Base-by-base conservation (phyloP, 768 basidiomycete species). In the Suillus decipiens region DNA sequence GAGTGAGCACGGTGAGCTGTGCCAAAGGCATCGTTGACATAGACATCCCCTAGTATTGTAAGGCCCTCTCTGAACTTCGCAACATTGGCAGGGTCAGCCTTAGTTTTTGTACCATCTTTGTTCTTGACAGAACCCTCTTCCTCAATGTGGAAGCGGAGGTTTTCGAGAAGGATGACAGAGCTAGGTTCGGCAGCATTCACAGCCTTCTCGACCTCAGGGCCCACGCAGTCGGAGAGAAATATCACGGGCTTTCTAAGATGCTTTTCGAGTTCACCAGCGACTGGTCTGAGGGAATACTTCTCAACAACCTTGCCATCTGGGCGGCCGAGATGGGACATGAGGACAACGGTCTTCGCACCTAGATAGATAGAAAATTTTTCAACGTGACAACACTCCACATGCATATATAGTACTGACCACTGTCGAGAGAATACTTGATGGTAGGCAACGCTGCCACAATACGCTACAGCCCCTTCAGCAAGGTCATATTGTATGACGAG, bases 1-100 rank as follows among this genome's bases (percentile, higher is more conserved):
- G 96, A 98, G 77, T 99, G 96, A 10, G 95, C 95, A 68, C 96
- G 94, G 77, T 99, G 96, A 7, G 96, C 96, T 51, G 96, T 99
- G 56, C 96, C 96, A 74, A 99, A 99, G 31, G 96, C 96, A 75
- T 99, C 96, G 80, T 99, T 99, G 76, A 99, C 83, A 76, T 98
- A 99, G 67, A 99, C 90, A 72, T 98, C 95, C 59, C 96, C 96
- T 68, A 99, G 89, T 61, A 82, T 84, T 61, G 96, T 98, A 69
- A 99, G 87, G 41, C 88, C 81, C 72, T 93, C 88, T 54, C 93
- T 85, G 85, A 99, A 99, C 70, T 87, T 80, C 61, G 88, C 77
- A 64, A 98, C 92, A 64, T 85, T 83, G 58, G 86, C 84, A 24
- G 90, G 81, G 74, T 95, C 92, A 48, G 97, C 96, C 80, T 98